Evolutionary conservation across 768 basidiomycete species (phyloP).

Genomic region (Auriscalpium orientale): DNA sequence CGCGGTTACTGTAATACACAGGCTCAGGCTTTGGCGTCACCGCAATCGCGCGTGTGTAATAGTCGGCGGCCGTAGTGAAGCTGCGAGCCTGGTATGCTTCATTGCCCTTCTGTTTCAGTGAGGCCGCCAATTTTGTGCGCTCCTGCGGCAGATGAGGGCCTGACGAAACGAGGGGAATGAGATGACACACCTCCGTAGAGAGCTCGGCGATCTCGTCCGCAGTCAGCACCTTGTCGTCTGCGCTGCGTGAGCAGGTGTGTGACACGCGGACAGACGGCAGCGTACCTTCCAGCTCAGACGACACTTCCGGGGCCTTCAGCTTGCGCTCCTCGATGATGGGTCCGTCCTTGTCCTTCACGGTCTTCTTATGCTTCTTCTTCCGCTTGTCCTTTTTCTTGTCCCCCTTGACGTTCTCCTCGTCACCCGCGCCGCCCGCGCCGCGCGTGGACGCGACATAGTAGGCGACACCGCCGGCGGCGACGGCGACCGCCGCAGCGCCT

Average conservation of each 20-base stretch:
- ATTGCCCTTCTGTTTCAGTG: slow-evolving; percentile 69
- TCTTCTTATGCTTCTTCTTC: slow-evolving; percentile 38
- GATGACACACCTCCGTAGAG: slow-evolving; percentile 43
- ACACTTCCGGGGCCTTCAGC: slow-evolving; percentile 30
- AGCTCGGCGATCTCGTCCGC: slow-evolving; percentile 50
- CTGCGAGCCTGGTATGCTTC: slow-evolving; percentile 56
- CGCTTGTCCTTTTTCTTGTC: slow-evolving; percentile 44
- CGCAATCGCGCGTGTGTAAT: slow-evolving; percentile 70
- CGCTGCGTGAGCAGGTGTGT: slow-evolving; percentile 2
- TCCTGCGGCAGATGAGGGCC: slow-evolving; percentile 36
- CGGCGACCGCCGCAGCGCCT: slow-evolving; percentile 61
- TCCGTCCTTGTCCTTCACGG: slow-evolving; percentile 51
- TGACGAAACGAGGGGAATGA: neutral
- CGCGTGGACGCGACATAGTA: slow-evolving; percentile 64
- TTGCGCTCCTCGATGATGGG: slow-evolving; percentile 76
- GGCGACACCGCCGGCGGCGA: slow-evolving; percentile 67
- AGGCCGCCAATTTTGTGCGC: slow-evolving; percentile 50
- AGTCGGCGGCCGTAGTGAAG: slow-evolving; percentile 50
- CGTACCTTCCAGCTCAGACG: slow-evolving; percentile 17
- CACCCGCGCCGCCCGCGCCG: slow-evolving; percentile 17
- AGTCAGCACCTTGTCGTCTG: slow-evolving; percentile 37
- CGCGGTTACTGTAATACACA: slow-evolving; percentile 94
- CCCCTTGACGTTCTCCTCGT: slow-evolving; percentile 11
- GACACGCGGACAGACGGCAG: neutral
- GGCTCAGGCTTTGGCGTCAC: slow-evolving; percentile 76